phyloP scores from a whole-genome alignment of 306 rosid genomes.

The Spatholobus suberectus region DNA sequence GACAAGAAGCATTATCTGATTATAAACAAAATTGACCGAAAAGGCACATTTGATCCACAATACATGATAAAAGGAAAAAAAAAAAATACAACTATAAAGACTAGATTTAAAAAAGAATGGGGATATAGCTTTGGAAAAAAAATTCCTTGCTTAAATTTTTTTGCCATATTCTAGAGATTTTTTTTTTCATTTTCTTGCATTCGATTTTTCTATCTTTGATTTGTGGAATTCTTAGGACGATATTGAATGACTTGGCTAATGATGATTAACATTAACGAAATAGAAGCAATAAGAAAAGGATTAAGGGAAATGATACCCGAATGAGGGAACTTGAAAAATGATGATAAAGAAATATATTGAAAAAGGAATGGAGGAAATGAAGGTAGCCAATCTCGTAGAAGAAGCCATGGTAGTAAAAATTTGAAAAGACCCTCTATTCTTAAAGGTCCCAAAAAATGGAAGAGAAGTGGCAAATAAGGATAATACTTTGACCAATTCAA shows the following conservation, averaged over 20 bases:
- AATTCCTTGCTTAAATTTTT: background rate
- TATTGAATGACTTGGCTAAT: background rate
- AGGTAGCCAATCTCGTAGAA: conserved; percentile 66
- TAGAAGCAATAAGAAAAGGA: background rate
- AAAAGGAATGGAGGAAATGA: conserved; percentile 62
- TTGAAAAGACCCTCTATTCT: conserved; percentile 17
- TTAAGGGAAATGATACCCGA: conserved; percentile 64
- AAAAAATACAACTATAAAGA: too few relatives aligned
- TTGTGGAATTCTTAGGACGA: background rate
- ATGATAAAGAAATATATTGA: conserved; percentile 64
- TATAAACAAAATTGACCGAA: background rate
- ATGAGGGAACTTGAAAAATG: conserved; percentile 83
- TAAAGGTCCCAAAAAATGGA: background rate
- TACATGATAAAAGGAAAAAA: too few relatives aligned
- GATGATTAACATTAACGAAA: background rate
- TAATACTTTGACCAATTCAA: conserved; percentile 27
- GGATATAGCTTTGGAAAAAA: background rate
- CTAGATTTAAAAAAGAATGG: background rate
- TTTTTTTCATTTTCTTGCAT: background rate
- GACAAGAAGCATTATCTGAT: conserved; percentile 8
- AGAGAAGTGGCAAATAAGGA: background rate
- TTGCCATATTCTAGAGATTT: background rate
- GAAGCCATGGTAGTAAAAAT: conserved; percentile 64
- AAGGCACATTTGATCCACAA: background rate
- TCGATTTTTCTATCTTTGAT: background rate